Base-by-base conservation (phyloP, 148 eudicot species). In the Pouteria glomerata region DNA sequence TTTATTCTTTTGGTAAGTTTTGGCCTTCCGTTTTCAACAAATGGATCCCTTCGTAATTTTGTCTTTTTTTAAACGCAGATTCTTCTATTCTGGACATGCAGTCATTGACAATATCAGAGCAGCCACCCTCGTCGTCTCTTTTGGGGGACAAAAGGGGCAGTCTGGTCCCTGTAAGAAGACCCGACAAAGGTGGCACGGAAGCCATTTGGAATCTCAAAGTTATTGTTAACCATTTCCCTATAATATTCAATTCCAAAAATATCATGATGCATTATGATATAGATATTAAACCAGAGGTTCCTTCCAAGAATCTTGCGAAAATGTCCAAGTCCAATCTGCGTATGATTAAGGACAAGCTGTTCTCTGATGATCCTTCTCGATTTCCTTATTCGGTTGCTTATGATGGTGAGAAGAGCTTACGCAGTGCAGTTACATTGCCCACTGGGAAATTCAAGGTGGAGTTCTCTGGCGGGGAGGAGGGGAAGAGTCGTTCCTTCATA, bases 341-440 rank as follows among this genome's bases (percentile, higher is more conserved):
- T 58, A 60, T 82, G 76, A 79, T 86, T 7, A 80, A 76, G 69
- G 83, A 90, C 29, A 80, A 85, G 55, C 72, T 90, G 11, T 85
- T 73, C 61, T 73, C 80, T 55, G 77, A 80, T 63, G 21, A 82
- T 35, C 68, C 78, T 26, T 66, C 68, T 15, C 64, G 51, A 2
- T 86, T 88, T 71, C 85, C 88, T 21, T 6, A 55, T 37, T 79
- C 77, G 30, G 80, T 80, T 73, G 87, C 84, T 30, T 90, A 80
- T 83, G 96, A 90, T 77, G 96, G 96, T 15, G 87, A 86, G 42
- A 91, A 88, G 78, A 88, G 79, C 64, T 65, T 91, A 16, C 88
- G 80, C 76, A 91, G 97, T 66, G 80, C 87, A 21, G 80, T 70
- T 23, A 3, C 3, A 18, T 78, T 91, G 47, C 89, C 86, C 27